These are phyloP conservation scores for Nadsonia commutata DNA, from an alignment of 1,139 yeast species.

Conservation along the genomic window DNA sequence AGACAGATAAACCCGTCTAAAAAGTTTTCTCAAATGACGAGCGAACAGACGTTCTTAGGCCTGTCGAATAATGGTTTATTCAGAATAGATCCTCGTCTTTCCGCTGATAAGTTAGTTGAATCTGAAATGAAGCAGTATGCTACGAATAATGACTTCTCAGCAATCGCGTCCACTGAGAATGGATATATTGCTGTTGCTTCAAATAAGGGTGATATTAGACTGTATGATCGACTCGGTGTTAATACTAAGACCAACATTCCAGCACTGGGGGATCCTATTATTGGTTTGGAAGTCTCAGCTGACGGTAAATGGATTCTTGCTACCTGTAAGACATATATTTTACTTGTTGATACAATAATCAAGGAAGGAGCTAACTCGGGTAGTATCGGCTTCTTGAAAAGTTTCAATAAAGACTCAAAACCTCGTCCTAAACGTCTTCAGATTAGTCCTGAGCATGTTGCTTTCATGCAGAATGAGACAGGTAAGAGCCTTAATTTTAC, in stretches of 20 bases:
- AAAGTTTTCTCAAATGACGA: conserved; percentile 60
- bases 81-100: conserved; percentile 63
- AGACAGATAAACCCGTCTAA: conserved; percentile 36
- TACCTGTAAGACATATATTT: conserved; percentile 55
- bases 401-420: conserved; percentile 50
- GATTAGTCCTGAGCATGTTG: conserved; percentile 58
- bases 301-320: conserved; percentile 77
- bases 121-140: conserved; percentile 39
- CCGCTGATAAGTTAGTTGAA: conserved; percentile 42
- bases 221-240: conserved; percentile 56
- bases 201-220: conserved; percentile 55
- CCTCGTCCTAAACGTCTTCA: conserved; percentile 59
- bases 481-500: conserved; percentile 45
- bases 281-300: conserved; percentile 54
- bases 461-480: conserved; percentile 41
- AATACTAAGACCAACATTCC: conserved; percentile 69
- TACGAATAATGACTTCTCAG: conserved; percentile 36
- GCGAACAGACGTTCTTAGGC: conserved; percentile 63
- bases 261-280: conserved; percentile 61
- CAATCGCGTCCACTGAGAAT: conserved; percentile 54
- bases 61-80: conserved; percentile 51
- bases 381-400: conserved; percentile 44
- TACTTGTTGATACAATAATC: conserved; percentile 52
- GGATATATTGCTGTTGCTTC: conserved; percentile 73
- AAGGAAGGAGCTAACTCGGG: conserved; percentile 50